phyloP scores from a whole-genome alignment of 371 early-diverging fungal species.

The Apophysomyces ossiformis region DNA sequence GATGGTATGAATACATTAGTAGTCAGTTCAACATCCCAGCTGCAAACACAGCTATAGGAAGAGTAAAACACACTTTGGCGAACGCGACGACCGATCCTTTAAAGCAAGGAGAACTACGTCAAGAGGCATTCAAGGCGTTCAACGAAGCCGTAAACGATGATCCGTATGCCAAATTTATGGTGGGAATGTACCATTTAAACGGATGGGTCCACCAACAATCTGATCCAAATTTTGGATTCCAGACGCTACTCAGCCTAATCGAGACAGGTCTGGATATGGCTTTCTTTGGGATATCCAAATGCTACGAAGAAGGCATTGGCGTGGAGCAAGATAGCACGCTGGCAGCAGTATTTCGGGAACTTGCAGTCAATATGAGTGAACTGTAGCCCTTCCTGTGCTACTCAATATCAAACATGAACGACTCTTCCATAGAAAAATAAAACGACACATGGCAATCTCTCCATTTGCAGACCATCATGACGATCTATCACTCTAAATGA shows the following conservation, averaged over 20 bases:
- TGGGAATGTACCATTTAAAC: constrained; percentile 30
- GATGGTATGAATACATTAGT: constrained; percentile 19
- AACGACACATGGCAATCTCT: no score
- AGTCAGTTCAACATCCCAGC: constrained; percentile 14
- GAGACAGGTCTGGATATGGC: constrained; percentile 17
- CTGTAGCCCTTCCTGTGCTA: not conserved
- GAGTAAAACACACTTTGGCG: constrained; percentile 21
- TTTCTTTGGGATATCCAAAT: constrained; percentile 22
- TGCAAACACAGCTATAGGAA: constrained; percentile 24
- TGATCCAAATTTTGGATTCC: constrained; percentile 20
- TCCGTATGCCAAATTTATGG: constrained; percentile 25
- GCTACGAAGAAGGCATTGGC: constrained; percentile 31
- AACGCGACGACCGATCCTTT: not conserved
- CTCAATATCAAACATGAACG: no score
- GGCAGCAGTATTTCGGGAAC: constrained; percentile 10
- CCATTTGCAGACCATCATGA: no score
- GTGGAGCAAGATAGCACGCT: constrained; percentile 14
- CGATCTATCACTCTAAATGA: no score
- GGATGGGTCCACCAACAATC: constrained; percentile 25
- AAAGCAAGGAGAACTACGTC: constrained; percentile 2
- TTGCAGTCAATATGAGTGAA: not conserved
- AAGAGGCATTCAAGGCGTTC: constrained; percentile 22
- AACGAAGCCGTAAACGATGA: constrained; percentile 6
- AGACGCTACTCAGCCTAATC: constrained; percentile 15
- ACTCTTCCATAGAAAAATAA: no score